These are phyloP conservation scores for Coccomyxa sp. DNA, from an alignment of 139 green algal genomes.

Conservation along the genomic window DNA sequence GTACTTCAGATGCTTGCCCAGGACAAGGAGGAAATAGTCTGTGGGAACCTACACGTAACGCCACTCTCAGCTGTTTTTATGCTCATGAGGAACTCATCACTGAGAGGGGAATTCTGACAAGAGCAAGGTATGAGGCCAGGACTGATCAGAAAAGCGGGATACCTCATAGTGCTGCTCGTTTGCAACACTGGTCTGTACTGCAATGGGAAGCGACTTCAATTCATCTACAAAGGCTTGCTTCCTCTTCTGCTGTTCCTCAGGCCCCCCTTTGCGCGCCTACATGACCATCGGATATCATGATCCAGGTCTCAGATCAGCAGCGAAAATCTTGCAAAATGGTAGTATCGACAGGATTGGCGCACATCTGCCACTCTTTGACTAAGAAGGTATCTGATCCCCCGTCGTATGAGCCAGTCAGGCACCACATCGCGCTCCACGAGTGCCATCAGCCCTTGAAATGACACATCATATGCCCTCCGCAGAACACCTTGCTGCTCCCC, in stretches of 20 bases:
- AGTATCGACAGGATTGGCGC: background rate
- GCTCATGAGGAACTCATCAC: too few species aligned
- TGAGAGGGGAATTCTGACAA: too few species aligned
- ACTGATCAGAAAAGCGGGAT: background rate
- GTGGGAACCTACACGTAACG: slow-evolving; percentile 88
- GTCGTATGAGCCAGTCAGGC: slow-evolving; percentile 64
- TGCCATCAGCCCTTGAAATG: too few species aligned
- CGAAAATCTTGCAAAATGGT: background rate
- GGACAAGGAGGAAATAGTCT: slow-evolving; percentile 83
- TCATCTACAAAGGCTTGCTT: slow-evolving; percentile 65
- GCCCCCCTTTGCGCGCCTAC: background rate
- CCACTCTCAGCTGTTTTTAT: too few species aligned
- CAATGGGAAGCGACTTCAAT: slow-evolving; percentile 77
- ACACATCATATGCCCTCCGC: too few species aligned
- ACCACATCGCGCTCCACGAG: slow-evolving; percentile 64
- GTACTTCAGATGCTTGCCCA: slow-evolving; percentile 94
- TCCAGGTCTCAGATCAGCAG: background rate
- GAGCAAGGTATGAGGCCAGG: too few species aligned
- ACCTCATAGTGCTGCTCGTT: slow-evolving; percentile 95
- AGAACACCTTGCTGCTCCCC: too few species aligned
- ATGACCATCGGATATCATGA: background rate
- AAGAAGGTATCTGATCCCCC: slow-evolving; percentile 69
- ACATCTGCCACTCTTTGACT: slow-evolving; percentile 27
- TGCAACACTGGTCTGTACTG: slow-evolving; percentile 75
- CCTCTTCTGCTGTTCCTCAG: slow-evolving; percentile 10